Conservation (phyloP, 2,329 filamentous ascomycete species). For the Myriangium duriaei region DNA sequence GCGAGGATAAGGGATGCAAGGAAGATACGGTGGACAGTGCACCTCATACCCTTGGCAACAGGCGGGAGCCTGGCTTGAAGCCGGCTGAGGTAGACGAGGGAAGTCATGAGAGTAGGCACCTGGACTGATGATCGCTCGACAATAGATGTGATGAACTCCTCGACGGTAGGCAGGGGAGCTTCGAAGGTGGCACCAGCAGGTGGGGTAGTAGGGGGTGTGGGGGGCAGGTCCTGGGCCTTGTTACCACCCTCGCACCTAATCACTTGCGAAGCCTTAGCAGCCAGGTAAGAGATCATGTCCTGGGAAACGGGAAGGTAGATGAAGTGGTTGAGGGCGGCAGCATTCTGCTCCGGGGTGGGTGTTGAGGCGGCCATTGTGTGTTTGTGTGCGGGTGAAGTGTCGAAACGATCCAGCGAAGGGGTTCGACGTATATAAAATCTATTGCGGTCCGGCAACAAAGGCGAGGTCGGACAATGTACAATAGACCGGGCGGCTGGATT, state of each 20-base stretch:
- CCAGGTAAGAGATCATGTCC: constrained; percentile 68
- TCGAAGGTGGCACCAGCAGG: constrained; percentile 38
- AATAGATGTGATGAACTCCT: constrained; percentile 83
- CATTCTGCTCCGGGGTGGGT: constrained; percentile 43
- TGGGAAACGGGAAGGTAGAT: constrained; percentile 63
- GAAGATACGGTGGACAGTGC: constrained; percentile 96
- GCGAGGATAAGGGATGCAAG: constrained; percentile 72
- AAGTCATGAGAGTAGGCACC: constrained; percentile 93
- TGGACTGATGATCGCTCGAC: constrained; percentile 91
- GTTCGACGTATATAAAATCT: constrained; percentile 13
- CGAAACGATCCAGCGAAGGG: constrained; percentile 10
- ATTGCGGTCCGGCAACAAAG: constrained; percentile 20
- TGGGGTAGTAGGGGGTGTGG: constrained; percentile 48
- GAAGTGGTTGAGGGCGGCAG: constrained; percentile 65
- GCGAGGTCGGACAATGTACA: constrained; percentile 12
- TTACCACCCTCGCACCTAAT: constrained; percentile 57
- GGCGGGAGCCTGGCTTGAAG: constrained; percentile 77
- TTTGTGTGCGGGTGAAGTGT: constrained; percentile 10
- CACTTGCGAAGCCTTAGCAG: constrained; percentile 60
- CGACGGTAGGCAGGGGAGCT: constrained; percentile 57
- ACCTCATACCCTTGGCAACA: constrained; percentile 89
- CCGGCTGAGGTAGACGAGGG: constrained; percentile 81
- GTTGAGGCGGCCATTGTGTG: constrained; percentile 32
- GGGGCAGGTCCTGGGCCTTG: constrained; percentile 36
- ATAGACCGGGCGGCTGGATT: constrained; percentile 13